Conservation (phyloP, 2,329 filamentous ascomycete species). For the Penicillium freii region DNA sequence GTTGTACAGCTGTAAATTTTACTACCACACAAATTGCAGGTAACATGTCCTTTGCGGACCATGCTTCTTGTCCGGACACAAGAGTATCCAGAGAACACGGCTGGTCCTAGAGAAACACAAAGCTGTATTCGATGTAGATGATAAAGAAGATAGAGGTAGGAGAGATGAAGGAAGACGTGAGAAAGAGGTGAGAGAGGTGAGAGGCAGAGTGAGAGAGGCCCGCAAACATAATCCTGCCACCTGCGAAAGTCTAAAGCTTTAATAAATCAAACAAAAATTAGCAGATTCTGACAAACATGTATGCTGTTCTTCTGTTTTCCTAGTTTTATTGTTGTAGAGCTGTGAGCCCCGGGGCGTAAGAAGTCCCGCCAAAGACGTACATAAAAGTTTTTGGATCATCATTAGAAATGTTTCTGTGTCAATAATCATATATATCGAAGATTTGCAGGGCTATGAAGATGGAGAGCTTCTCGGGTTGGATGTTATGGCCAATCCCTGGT, state of each 20-base stretch:
- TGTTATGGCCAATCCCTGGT: too few relatives aligned
- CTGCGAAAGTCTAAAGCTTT: neutral
- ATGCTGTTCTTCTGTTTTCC: neutral
- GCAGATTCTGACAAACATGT: neutral
- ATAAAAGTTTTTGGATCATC: neutral
- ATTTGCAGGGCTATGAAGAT: neutral
- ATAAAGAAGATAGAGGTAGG: neutral
- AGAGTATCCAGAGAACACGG: neutral
- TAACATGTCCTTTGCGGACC: neutral
- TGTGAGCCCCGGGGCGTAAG: neutral
- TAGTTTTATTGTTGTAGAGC: neutral
- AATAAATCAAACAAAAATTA: neutral
- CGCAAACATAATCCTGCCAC: neutral
- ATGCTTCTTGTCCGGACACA: neutral
- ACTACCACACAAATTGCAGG: neutral
- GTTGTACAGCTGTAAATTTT: neutral
- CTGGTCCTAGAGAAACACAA: neutral
- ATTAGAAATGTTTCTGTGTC: too few relatives aligned
- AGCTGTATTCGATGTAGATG: neutral
- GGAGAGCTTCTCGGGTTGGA: neutral
- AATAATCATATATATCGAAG: too few relatives aligned
- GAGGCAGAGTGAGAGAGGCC: neutral
- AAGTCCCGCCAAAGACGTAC: neutral
- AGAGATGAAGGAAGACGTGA: neutral
- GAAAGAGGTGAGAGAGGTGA: neutral